Evolutionary conservation across 2,329 filamentous ascomycete genomes (phyloP), one percentile per base, ranked within the genome.

Genomic region (Fusarium torulosum): DNA sequence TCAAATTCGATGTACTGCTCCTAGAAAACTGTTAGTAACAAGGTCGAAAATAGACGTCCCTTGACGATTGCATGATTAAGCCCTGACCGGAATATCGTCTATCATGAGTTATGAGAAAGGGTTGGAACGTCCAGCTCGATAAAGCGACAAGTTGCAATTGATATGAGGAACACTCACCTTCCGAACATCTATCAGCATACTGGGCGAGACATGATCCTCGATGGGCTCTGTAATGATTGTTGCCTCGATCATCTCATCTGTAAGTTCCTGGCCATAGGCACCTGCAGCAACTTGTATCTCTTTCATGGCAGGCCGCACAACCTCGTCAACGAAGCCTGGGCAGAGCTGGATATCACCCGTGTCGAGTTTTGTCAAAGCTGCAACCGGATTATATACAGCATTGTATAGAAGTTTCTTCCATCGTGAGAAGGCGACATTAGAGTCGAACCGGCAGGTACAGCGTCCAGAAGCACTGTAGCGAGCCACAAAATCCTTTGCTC

Each of bases 321-420:
- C 31, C 15, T 64, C 59, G 29, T 69, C 71, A 6, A 73, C 56
- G 6, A 73, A 59, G 25, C 66, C 66, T 25, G 70, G 69, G 29
- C 69, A 72, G 29, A 73, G 66, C n/a, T 67, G 68, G 45, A 73
- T 70, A 33, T 73, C 68, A 2, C 70, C 69, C 21, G 71, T 70
- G 20, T 73, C 71, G 7, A 73, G 53, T 20, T 31, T 51, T 4
- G 69, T 59, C 14, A 73, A 31, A 29, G 71, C 71, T 46, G 61
- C 63, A n/a, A 66, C 61, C 13, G 71, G 70, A 42, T 73, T 73
- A 33, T 72, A 67, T 15, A 66, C 61, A 11, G 70, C 70, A 23
- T 73, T 73, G 49, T 72, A 73, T 29, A 73, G 68, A 9, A 73
- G 66, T 25, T 73, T 73, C 38, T 63, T 55, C 70, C 71, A 73